Conservation (phyloP, 306 rosid species). For the Adenanthera pavonina region DNA sequence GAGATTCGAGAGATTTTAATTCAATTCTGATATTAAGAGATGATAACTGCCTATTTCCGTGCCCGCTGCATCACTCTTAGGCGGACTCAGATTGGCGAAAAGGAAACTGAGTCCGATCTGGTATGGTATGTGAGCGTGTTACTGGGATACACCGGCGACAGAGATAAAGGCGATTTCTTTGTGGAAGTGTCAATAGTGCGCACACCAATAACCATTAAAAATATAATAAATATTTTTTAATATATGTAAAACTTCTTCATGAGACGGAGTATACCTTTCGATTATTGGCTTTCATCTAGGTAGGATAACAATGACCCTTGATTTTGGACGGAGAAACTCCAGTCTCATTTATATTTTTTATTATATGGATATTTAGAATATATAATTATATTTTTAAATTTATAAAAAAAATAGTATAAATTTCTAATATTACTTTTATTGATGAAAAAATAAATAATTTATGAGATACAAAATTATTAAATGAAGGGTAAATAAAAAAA, state of each 20-base stretch:
- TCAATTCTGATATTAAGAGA: neutral
- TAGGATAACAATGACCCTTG: constrained; percentile 26
- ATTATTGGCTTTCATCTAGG: constrained; percentile 33
- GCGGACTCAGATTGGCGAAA: constrained; percentile 40
- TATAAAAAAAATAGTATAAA: too few species aligned
- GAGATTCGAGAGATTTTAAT: constrained; percentile 5
- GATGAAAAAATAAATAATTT: too few species aligned
- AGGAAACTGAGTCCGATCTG: constrained; percentile 40
- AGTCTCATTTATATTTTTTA: too few species aligned
- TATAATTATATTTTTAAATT: too few species aligned
- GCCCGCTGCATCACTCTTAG: constrained; percentile 21
- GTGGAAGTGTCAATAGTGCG: neutral
- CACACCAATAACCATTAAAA: too few species aligned
- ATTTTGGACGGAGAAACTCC: neutral
- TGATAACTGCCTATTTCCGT: neutral
- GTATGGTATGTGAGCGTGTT: constrained; percentile 31
- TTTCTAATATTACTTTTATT: too few species aligned
- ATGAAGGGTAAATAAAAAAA: too few species aligned
- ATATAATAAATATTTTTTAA: too few species aligned
- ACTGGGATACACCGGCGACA: constrained; percentile 26
- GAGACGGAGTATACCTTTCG: neutral
- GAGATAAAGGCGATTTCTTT: neutral
- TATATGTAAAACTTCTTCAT: too few species aligned
- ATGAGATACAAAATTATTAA: too few species aligned
- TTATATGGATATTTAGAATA: too few species aligned